These are phyloP conservation scores for Didymella glomerata DNA, from an alignment of 2,329 filamentous ascomycete genomes.

Conservation along the genomic window DNA sequence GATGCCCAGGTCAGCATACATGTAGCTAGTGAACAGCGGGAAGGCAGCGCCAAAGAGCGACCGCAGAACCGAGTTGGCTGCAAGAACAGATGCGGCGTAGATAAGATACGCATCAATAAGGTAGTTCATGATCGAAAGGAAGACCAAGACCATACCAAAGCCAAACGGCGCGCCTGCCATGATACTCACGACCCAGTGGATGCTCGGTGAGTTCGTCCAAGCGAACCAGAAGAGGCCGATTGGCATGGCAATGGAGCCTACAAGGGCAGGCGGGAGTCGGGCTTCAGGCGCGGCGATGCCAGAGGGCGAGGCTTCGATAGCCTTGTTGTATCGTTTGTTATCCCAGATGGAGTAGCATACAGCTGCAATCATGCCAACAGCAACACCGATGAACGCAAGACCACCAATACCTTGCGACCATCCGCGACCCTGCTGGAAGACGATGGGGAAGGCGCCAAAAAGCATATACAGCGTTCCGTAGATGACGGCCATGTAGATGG, in stretches of 20 bases:
- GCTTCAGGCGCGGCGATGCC: conserved; percentile 61
- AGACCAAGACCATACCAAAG: conserved; percentile 44
- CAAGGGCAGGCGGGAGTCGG: conserved; percentile 66
- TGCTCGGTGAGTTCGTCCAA: conserved; percentile 54
- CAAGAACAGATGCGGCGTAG: conserved; percentile 35
- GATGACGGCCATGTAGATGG: conserved; percentile 40
- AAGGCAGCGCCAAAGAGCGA: conserved; percentile 56
- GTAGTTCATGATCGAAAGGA: conserved; percentile 66
- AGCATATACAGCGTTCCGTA: conserved; percentile 59
- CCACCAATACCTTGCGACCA: conserved; percentile 52
- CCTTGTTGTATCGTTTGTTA: conserved; percentile 48
- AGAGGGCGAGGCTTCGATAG: conserved; percentile 28
- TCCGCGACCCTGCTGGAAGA: conserved; percentile 46
- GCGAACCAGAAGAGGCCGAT: conserved; percentile 46
- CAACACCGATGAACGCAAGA: conserved; percentile 44
- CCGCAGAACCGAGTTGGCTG: conserved; percentile 57
- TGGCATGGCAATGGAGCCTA: conserved; percentile 68
- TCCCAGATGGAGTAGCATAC: conserved; percentile 42
- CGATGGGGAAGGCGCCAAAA: conserved; percentile 59
- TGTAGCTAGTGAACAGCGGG: conserved; percentile 60
- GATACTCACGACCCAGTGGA: conserved; percentile 64
- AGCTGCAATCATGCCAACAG: conserved; percentile 28
- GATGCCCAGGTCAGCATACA: conserved; percentile 57
- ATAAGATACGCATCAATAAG: conserved; percentile 68
- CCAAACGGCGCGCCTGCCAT: conserved; percentile 60